Conservation (phyloP, 176 grass and related monocot species). For the Ensete glaucum region DNA sequence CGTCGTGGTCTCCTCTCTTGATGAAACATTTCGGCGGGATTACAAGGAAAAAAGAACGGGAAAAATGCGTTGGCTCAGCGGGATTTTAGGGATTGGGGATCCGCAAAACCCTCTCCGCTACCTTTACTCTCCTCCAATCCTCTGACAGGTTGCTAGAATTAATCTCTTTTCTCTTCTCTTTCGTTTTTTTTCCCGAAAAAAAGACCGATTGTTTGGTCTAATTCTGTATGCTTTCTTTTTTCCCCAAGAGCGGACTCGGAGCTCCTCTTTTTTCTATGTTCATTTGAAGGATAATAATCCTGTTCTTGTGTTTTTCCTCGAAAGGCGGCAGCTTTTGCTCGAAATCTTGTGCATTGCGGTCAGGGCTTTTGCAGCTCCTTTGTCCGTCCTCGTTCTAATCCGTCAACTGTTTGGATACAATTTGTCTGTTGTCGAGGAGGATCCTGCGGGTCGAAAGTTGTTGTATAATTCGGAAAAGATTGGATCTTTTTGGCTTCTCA, state of each 20-base stretch:
- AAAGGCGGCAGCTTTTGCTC: neutral
- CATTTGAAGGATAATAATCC: neutral
- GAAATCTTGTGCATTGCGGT: neutral
- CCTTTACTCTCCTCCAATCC: neutral
- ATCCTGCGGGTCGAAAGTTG: neutral
- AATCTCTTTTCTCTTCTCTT: neutral
- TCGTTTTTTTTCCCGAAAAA: neutral
- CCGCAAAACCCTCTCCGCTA: neutral
- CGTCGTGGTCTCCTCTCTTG: neutral
- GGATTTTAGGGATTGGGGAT: neutral
- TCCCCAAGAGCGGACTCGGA: neutral
- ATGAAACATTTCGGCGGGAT: neutral
- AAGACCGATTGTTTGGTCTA: neutral
- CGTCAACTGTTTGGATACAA: neutral
- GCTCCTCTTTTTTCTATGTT: neutral
- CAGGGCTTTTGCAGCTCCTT: neutral
- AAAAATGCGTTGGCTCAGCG: neutral
- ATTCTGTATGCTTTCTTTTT: neutral
- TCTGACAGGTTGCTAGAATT: no score
- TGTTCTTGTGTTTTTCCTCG: neutral
- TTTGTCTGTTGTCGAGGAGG: neutral
- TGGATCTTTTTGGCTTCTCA: neutral
- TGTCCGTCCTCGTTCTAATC: neutral
- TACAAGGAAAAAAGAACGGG: neutral
- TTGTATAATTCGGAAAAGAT: neutral